Percentiles rank a stretch among this genome's conserved stretches.
Conservation (phyloP, 148 eudicot genomes). For the Rhododendron ovatum region DNA sequence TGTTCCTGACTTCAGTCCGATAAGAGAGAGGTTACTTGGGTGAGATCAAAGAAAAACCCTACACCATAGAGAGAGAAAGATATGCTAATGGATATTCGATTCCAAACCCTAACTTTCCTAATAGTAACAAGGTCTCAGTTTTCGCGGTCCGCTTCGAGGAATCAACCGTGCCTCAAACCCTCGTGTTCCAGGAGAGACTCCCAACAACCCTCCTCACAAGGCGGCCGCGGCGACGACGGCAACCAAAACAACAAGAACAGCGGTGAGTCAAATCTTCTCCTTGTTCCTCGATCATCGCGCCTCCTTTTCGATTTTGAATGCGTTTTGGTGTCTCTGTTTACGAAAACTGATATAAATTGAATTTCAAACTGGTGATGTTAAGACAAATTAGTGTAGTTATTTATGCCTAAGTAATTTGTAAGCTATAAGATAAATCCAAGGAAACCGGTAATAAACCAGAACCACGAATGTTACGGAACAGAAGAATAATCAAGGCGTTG, state of each 20-base stretch:
- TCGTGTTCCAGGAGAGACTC: constrained; percentile 30
- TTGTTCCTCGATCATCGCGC: neutral
- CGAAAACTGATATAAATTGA: neutral
- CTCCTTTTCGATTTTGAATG: neutral
- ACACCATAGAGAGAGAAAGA: neutral
- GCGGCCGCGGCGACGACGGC: constrained; percentile 35
- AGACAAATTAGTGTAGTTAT: neutral
- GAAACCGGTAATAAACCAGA: neutral
- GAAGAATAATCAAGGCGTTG: neutral
- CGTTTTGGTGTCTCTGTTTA: neutral
- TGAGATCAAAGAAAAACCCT: neutral
- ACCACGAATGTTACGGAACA: neutral
- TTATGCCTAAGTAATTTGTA: neutral
- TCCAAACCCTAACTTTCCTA: constrained; percentile 9
- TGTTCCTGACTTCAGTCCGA: neutral
- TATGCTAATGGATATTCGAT: constrained; percentile 31
- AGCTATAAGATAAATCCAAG: neutral
- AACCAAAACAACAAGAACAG: constrained; percentile 11
- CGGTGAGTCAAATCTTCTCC: constrained; percentile 5
- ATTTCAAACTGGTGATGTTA: neutral
- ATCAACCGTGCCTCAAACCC: constrained; percentile 19
- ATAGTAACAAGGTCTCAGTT: neutral
- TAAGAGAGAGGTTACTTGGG: neutral
- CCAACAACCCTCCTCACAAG: constrained; percentile 23
- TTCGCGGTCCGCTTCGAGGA: neutral